phyloP scores from a whole-genome alignment of 2,329 filamentous ascomycete species.

The Fusarium vanettenii region DNA sequence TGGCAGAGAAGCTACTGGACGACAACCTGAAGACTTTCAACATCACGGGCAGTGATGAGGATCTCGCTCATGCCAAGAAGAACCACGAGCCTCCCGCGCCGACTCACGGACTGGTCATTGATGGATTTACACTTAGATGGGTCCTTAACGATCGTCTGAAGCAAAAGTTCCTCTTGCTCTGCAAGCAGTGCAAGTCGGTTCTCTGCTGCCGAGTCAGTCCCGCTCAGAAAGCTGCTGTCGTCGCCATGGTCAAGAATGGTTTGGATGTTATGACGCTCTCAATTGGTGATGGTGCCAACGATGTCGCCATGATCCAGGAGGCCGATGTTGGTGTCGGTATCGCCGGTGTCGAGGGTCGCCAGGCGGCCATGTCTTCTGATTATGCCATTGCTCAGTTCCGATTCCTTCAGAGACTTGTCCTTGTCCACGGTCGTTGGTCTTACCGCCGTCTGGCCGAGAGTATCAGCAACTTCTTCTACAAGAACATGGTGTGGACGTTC shows the following conservation, averaged over 20 bases:
- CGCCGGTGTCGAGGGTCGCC: conserved; percentile 89
- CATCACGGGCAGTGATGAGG: conserved; percentile 86
- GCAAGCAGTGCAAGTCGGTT: conserved; percentile 97
- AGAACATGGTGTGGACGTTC: conserved; percentile 99
- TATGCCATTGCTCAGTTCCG: conserved; percentile 96
- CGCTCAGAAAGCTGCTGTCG: conserved; percentile 96
- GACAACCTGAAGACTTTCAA: conserved; percentile 78
- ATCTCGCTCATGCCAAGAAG: conserved; percentile 80
- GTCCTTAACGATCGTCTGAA: conserved; percentile 84
- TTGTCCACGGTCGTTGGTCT: conserved; percentile 96
- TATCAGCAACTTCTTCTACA: conserved; percentile 99
- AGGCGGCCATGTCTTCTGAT: conserved; percentile 96
- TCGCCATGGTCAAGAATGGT: conserved; percentile 93
- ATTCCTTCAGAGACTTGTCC: conserved; percentile 83
- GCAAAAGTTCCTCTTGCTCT: conserved; percentile 93
- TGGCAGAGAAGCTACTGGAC: conserved; percentile 78
- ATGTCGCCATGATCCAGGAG: conserved; percentile 98
- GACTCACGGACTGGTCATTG: conserved; percentile 93
- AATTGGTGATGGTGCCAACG: conserved; percentile 93
- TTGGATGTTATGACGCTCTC: conserved; percentile 96
- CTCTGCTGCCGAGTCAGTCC: conserved; percentile 98
- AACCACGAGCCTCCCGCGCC: conserved; percentile 88
- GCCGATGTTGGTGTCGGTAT: conserved; percentile 97
- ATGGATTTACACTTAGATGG: conserved; percentile 91
- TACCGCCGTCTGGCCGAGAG: conserved; percentile 92